Evolutionary conservation across 768 basidiomycete species (phyloP), one percentile per base, ranked within the genome.

Genomic region (Boletus rubescentipes): DNA sequence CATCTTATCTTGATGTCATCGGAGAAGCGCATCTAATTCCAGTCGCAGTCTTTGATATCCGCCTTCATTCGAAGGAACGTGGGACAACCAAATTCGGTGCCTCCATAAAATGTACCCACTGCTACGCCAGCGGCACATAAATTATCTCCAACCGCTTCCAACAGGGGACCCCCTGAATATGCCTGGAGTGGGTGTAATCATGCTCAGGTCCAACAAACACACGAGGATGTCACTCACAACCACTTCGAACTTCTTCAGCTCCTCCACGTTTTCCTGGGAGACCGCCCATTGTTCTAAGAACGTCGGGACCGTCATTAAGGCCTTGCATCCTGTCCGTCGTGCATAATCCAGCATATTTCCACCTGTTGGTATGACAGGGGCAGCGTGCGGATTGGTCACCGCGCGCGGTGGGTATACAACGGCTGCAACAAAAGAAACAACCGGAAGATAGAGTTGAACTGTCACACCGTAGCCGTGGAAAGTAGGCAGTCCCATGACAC

Each of bases 381-480:
- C 37, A 2, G 50, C 54, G 1, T 21, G 40, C 1, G 42, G 39
- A 34, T 57, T 29, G 14, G 34, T 18, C 9, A 35, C 16, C 3
- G 64, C 48, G 1, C 50, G 57, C 4, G 74, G 77, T 18, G 75
- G 67, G 47, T 68, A 76, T 2, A 78, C 37, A 8, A 57, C 63
- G 0, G 70, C 61, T 5, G 70, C 58, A 2, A 54, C 37, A 8
- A 70, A 46, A 23, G 29, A 49, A 23, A 62, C 67, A n/a, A 77
- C 30, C 3, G 74, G 65, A 21, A 57, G 31, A 5, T 74, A 51
- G 0, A 78, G 45, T 31, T 75, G 73, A 1, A 61, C 46, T 9
- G 49, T 46, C 10, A 72, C 34, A 1, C 77, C 76, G 4, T 72
- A 53, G 0, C 64, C 64, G 53, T 79, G 76, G 62, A 79, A 79